phyloP scores from a whole-genome alignment of 108 stramenopile species.

The Conticribra guillardii region DNA sequence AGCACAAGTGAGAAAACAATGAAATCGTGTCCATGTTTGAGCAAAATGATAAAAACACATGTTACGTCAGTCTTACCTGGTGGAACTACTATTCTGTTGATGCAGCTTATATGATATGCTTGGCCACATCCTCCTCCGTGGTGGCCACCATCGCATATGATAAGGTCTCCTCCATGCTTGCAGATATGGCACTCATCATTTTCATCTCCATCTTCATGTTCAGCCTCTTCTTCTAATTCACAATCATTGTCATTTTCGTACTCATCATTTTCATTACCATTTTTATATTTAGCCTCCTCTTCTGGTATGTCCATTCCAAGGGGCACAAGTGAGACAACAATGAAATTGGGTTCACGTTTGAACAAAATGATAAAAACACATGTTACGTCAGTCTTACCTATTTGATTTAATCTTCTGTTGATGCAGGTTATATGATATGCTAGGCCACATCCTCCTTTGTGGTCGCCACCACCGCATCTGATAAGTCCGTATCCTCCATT shows the following conservation, averaged over 20 bases:
- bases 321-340: not conserved
- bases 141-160: conserved; percentile 69
- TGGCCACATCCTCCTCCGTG: conserved; percentile 59
- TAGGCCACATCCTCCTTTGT: conserved; percentile 58
- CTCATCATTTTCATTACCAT: conserved; percentile 67
- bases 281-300: conserved; percentile 37
- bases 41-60: not conserved
- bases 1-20: not conserved
- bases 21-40: not conserved
- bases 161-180: conserved; percentile 59
- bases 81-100: conserved; percentile 52
- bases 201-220: conserved; percentile 30
- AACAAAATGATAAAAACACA: not conserved
- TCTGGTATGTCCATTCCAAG: conserved; percentile 17
- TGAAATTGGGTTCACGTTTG: not conserved
- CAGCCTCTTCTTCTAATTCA: conserved; percentile 28
- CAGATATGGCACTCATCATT: conserved; percentile 60
- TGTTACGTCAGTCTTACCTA: conserved; percentile 8
- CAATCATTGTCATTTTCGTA: conserved; percentile 42
- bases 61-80: conserved; percentile 13
- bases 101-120: conserved; percentile 59
- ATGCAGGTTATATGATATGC: conserved; percentile 63
- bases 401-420: conserved; percentile 44
- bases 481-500: conserved; percentile 69
- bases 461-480: conserved; percentile 65